phyloP scores from a whole-genome alignment of 2,329 filamentous ascomycete species.

The Leptodontidium sp. region DNA sequence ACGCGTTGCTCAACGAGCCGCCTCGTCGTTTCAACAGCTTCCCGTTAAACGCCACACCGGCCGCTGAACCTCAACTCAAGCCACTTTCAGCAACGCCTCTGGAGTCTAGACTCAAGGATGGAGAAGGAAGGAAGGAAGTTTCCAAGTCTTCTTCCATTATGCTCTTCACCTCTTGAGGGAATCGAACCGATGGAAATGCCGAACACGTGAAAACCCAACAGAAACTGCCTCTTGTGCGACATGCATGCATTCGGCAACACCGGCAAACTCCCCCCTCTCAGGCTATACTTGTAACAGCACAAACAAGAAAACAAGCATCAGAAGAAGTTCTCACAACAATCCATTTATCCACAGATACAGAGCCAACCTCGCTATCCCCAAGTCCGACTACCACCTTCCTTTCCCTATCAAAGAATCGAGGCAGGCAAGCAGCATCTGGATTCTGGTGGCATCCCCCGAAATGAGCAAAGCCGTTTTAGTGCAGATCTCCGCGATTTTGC shows the following conservation, averaged over 20 bases:
- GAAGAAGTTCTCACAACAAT: not conserved
- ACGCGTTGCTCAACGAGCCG: not conserved
- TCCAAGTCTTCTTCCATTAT: not conserved
- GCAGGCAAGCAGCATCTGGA: too few relatives aligned
- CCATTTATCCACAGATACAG: slow-evolving; percentile 19
- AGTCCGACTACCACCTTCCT: not conserved
- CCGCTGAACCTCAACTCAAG: not conserved
- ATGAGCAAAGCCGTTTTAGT: slow-evolving; percentile 19
- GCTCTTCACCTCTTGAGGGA: not conserved
- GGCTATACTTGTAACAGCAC: not conserved
- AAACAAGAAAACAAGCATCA: slow-evolving; percentile 6
- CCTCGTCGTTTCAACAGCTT: slow-evolving; percentile 12
- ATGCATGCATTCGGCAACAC: not conserved
- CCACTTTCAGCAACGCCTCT: too few relatives aligned
- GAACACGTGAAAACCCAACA: not conserved
- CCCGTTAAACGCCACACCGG: slow-evolving; percentile 4
- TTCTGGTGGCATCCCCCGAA: slow-evolving; percentile 16
- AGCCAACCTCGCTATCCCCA: slow-evolving; percentile 13
- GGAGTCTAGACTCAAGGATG: not conserved
- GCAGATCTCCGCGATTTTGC: slow-evolving; percentile 8
- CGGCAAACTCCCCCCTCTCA: not conserved
- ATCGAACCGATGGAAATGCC: not conserved
- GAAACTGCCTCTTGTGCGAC: not conserved
- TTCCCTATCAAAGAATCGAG: not conserved
- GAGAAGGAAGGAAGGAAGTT: too few relatives aligned